phyloP scores from a whole-genome alignment of 495 filamentous ascomycete genomes.

The Daldinia bambusicola region DNA sequence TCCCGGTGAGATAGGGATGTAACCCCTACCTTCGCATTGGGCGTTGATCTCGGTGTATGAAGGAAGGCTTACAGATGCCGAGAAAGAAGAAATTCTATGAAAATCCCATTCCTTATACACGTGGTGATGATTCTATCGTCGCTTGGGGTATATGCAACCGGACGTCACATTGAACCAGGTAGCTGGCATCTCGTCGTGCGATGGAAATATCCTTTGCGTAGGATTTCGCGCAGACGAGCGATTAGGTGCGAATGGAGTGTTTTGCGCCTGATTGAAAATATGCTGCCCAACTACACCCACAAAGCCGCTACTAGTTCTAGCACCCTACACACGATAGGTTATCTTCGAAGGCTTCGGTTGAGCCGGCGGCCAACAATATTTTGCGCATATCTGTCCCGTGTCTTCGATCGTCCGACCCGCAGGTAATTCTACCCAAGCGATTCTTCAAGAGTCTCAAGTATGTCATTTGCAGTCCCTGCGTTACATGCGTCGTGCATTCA shows the following conservation, averaged over 20 bases:
- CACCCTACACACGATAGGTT: conserved; percentile 11
- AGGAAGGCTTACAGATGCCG: conserved; percentile 3
- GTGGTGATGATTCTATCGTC: conserved; percentile 17
- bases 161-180: conserved; percentile 24
- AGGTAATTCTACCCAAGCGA: conserved; percentile 13
- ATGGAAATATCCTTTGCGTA: conserved; percentile 5
- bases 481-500: conserved; percentile 24
- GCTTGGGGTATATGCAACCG: conserved; percentile 13
- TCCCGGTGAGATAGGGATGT: conserved; percentile 22
- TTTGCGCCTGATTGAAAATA: conserved; percentile 15
- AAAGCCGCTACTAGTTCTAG: conserved; percentile 17
- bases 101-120: conserved; percentile 20
- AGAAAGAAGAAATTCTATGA: neutral
- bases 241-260: conserved; percentile 14
- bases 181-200: neutral
- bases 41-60: conserved; percentile 31
- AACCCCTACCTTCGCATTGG: conserved; percentile 15
- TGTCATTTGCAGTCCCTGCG: conserved; percentile 1
- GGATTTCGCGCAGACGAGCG: neutral
- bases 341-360: neutral
- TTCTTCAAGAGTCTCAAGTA: neutral
- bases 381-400: neutral
- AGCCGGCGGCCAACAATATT: conserved; percentile 3
- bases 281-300: conserved; percentile 32
- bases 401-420: neutral